Evolutionary conservation across 1,284 basidiomycete genomes (phyloP).

Genomic region (Irpex sp.): DNA sequence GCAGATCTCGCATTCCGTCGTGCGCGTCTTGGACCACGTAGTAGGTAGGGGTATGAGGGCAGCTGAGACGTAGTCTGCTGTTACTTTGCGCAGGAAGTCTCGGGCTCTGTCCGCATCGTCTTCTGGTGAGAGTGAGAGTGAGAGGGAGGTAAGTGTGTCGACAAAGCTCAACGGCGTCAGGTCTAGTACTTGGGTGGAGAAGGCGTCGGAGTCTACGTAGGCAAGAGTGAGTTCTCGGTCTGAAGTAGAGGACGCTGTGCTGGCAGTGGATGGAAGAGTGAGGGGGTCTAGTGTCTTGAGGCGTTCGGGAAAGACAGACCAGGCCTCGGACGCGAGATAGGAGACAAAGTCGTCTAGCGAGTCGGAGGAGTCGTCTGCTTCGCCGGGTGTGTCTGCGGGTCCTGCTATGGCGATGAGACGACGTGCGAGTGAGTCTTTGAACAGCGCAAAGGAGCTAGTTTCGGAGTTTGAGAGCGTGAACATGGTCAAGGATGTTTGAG

Average conservation of each 20-base stretch:
- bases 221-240: not conserved
- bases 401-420: slow-evolving; percentile 32
- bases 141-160: slow-evolving; percentile 48
- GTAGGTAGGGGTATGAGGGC: slow-evolving; percentile 38
- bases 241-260: not conserved
- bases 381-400: slow-evolving; percentile 10
- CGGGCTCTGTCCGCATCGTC: slow-evolving; percentile 36
- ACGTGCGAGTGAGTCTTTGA: slow-evolving; percentile 46
- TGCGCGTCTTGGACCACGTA: slow-evolving; percentile 47
- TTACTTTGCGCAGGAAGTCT: slow-evolving; percentile 35
- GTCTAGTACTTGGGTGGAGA: slow-evolving; percentile 23
- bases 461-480: not conserved
- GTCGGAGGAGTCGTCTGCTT: slow-evolving; percentile 12
- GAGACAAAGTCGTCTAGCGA: slow-evolving; percentile 47
- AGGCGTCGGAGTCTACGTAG: not conserved
- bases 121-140: slow-evolving; percentile 18
- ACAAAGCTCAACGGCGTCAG: slow-evolving; percentile 30
- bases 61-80: slow-evolving; percentile 39
- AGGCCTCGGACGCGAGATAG: slow-evolving; percentile 47
- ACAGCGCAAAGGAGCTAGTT: slow-evolving; percentile 12
- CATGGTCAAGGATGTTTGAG: not conserved
- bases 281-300: not conserved
- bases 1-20: slow-evolving; percentile 54
- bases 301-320: slow-evolving; percentile 21
- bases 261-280: too few species aligned